A percentile compares a stretch with the other conserved stretches of the same genome.
Conservation (phyloP, 768 basidiomycete genomes). For the Boletellus sp. region DNA sequence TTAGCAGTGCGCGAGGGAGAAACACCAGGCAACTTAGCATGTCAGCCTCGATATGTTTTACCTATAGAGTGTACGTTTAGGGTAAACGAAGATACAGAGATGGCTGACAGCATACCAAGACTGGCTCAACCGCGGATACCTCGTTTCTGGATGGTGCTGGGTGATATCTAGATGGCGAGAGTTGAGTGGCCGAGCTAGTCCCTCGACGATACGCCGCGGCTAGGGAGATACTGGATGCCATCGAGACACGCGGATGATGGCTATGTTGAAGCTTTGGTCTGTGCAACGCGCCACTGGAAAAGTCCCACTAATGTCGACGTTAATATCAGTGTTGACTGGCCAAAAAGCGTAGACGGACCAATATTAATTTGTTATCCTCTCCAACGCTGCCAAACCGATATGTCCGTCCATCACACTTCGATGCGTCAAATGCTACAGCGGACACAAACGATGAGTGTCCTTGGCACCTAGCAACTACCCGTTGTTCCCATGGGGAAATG, state of each 20-base stretch:
- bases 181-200: slow-evolving; percentile 50
- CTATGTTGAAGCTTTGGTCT: slow-evolving; percentile 74
- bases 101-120: slow-evolving; percentile 53
- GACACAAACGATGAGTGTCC: slow-evolving; percentile 96
- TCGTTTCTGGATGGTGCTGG: slow-evolving; percentile 89
- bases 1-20: slow-evolving; percentile 74
- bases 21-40: slow-evolving; percentile 72
- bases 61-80: slow-evolving; percentile 36
- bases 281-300: slow-evolving; percentile 86
- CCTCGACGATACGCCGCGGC: slow-evolving; percentile 62
- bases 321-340: not conserved
- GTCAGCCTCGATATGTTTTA: slow-evolving; percentile 80
- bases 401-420: slow-evolving; percentile 81
- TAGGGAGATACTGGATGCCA: slow-evolving; percentile 76
- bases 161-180: slow-evolving; percentile 64
- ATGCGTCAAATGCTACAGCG: slow-evolving; percentile 84
- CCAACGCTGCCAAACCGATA: slow-evolving; percentile 96
- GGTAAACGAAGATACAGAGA: not conserved
- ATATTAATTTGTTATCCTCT: slow-evolving; percentile 91
- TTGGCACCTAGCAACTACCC: slow-evolving; percentile 93
- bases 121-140: slow-evolving; percentile 86
- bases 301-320: slow-evolving; percentile 71
- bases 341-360: slow-evolving; percentile 43
- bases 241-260: slow-evolving; percentile 71
- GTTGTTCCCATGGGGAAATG: slow-evolving; percentile 91